Base-by-base conservation (phyloP, 2,329 filamentous ascomycete genomes). In the Calonectria ilicicola region DNA sequence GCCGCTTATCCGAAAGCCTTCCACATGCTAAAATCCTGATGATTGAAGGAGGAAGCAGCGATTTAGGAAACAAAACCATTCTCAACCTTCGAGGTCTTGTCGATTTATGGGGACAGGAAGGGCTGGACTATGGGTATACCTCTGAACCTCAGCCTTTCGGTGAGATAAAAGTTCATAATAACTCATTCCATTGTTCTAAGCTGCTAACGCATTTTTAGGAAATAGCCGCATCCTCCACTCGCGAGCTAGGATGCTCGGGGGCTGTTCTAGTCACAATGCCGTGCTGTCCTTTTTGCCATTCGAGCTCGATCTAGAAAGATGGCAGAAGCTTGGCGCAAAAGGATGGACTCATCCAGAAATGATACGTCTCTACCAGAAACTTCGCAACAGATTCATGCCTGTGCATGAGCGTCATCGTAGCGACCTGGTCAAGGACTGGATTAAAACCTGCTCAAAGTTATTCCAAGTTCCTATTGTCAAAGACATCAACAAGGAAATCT, bases 141-240 rank as follows among this genome's bases (percentile, higher is more conserved):
- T 96, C 94, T 21, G 93, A 91, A 19, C 65, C 35, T 62, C 93
- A 96, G 84, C 94, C 96, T 8, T 58, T 58, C 26, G 66, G 66
- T 85, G 29, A n/a, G 58, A 38, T 40, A 17, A 2, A 12, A 42
- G 14, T 56, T 19, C 2, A 38, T 15, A 1, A 1, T 2, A 15
- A n/a, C 23, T 4, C 1, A 21, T 14, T 5, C 7, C 12, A 15
- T 35, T 5, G 6, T n/a, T 17, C 21, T n/a, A 15, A 15, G n/a
- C 14, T 46, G 23, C 58, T 63, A 5, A 63, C 38, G 38, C 21
- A 2, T 32, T 17, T 2, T 29, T 14, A 90, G 93, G 94, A 80
- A 96, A 96, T 86, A 95, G 93, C 49, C 89, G 93, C 84, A 96
- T 96, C 84, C 90, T 93, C 73, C 94, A 96, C 86, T 95, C 94